These are phyloP conservation scores for Lophiotrema nucula DNA, from an alignment of 495 filamentous ascomycete genomes.

Conservation along the genomic window DNA sequence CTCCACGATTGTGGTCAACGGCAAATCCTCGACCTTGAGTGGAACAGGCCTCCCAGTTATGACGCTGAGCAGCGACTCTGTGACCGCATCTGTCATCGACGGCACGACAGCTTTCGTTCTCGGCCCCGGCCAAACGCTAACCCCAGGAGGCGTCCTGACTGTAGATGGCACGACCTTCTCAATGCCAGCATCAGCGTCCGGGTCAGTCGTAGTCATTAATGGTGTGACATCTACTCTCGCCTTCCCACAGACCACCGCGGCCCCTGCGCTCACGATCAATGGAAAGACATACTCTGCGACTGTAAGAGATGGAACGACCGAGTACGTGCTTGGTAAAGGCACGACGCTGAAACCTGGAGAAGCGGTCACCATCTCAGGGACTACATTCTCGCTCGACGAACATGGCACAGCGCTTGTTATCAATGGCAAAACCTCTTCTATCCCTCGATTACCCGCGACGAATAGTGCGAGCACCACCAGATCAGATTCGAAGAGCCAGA, in stretches of 20 bases:
- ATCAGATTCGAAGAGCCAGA: constrained; percentile 8
- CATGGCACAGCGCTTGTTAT: constrained; percentile 36
- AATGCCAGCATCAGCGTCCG: constrained; percentile 26
- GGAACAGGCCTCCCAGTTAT: constrained; percentile 6
- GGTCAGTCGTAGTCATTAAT: constrained; percentile 25
- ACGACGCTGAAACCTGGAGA: constrained; percentile 40
- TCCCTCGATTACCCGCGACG: constrained; percentile 14
- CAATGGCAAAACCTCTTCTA: constrained; percentile 33
- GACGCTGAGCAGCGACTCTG: constrained; percentile 3
- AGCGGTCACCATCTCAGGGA: constrained; percentile 36
- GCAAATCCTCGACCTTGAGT: constrained; percentile 8
- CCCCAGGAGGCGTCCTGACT: constrained; percentile 26
- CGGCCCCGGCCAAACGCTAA: constrained; percentile 23
- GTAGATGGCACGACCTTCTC: constrained; percentile 27
- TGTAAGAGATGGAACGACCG: constrained; percentile 31
- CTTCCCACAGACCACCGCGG: constrained; percentile 14
- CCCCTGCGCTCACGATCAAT: constrained; percentile 24
- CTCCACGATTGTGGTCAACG: constrained; percentile 17
- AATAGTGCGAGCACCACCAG: constrained; percentile 25
- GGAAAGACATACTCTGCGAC: constrained; percentile 35
- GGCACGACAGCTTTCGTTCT: constrained; percentile 31
- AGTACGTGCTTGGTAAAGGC: constrained; percentile 36
- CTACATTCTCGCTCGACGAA: constrained; percentile 35
- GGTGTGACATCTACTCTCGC: constrained; percentile 27
- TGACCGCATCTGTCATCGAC: constrained; percentile 13